Conservation (phyloP, 306 rosid species). For the Lotus japonicus region DNA sequence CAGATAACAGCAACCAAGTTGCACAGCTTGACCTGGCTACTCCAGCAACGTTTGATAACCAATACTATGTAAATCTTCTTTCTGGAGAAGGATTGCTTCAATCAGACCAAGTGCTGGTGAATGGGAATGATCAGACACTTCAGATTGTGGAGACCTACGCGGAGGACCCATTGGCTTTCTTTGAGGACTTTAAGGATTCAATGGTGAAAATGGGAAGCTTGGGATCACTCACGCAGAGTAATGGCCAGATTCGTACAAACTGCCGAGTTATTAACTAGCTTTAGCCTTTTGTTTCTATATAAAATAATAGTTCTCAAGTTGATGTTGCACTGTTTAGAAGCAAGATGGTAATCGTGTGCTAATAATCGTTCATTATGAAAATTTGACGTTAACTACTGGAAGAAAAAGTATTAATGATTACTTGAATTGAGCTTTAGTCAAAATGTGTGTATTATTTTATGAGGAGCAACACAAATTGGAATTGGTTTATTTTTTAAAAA, state of each 20-base stretch:
- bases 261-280: constrained; percentile 37
- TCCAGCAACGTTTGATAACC: constrained; percentile 80
- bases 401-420: neutral
- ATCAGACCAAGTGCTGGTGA: constrained; percentile 57
- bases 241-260: constrained; percentile 53
- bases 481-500: too few species aligned
- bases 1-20: constrained; percentile 13
- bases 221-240: constrained; percentile 24
- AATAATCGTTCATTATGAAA: neutral
- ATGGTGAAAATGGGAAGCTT: constrained; percentile 74
- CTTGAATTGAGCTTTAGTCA: neutral
- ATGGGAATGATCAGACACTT: constrained; percentile 42
- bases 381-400: neutral
- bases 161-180: constrained; percentile 39
- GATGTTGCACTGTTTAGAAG: neutral
- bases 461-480: too few species aligned
- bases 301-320: neutral
- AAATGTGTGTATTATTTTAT: neutral
- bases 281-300: neutral
- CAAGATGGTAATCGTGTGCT: neutral
- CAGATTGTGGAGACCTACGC: constrained; percentile 56
- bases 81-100: constrained; percentile 74
- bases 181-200: constrained; percentile 55
- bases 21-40: constrained; percentile 65
- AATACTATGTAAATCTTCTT: constrained; percentile 62